phyloP scores from a whole-genome alignment of 768 basidiomycete genomes.

The Daedaleopsis nitida region DNA sequence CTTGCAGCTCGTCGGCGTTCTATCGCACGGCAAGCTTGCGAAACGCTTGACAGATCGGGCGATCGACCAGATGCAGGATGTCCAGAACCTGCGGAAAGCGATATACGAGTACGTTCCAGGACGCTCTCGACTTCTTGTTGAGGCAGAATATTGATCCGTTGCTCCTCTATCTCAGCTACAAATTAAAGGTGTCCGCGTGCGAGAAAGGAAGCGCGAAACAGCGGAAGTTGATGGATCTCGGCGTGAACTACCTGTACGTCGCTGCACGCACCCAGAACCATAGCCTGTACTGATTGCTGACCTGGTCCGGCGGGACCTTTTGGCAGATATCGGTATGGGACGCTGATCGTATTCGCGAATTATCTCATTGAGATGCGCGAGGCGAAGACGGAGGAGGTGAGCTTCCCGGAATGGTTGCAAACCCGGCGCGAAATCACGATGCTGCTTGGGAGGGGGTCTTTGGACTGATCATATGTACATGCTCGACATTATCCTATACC shows the following conservation, averaged over 20 bases:
- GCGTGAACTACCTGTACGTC: slow-evolving; percentile 78
- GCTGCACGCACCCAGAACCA: slow-evolving; percentile 28
- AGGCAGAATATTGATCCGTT: background rate
- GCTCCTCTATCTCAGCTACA: slow-evolving; percentile 61
- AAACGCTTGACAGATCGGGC: slow-evolving; percentile 88
- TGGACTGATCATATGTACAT: slow-evolving; percentile 48
- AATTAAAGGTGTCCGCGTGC: slow-evolving; percentile 83
- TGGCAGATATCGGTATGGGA: slow-evolving; percentile 80
- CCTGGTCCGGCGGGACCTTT: background rate
- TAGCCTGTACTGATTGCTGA: slow-evolving; percentile 25
- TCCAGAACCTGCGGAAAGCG: slow-evolving; percentile 94
- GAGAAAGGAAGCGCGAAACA: slow-evolving; percentile 80
- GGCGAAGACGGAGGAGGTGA: slow-evolving; percentile 39
- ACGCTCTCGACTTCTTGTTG: background rate
- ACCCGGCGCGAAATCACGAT: slow-evolving; percentile 86
- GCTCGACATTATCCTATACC: no score
- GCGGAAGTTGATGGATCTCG: slow-evolving; percentile 68
- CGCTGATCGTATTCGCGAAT: slow-evolving; percentile 92
- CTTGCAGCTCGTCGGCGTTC: slow-evolving; percentile 87
- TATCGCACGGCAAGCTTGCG: slow-evolving; percentile 90
- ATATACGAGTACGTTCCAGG: slow-evolving; percentile 79
- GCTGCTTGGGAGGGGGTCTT: slow-evolving; percentile 63
- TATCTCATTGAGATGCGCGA: slow-evolving; percentile 78
- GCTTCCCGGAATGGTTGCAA: slow-evolving; percentile 82
- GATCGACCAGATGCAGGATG: slow-evolving; percentile 92